Conservation (phyloP, 1,284 basidiomycete species). For the Bjerkandera adusta region DNA sequence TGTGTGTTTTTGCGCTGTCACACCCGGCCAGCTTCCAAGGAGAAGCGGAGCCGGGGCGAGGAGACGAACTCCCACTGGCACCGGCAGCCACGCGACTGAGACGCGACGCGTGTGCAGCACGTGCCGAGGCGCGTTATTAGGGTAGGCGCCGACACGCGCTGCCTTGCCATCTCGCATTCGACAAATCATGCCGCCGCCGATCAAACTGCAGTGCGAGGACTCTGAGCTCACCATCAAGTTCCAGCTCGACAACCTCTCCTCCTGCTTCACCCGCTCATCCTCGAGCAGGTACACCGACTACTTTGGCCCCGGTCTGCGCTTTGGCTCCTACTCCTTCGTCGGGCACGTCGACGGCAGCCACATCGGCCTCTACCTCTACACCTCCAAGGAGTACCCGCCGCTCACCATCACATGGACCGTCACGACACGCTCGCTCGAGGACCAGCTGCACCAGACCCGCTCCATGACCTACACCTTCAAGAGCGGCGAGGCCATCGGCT, state of each 20-base stretch:
- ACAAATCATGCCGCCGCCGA: neutral
- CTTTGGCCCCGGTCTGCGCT: conserved; percentile 12
- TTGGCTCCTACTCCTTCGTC: conserved; percentile 7
- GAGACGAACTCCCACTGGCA: too few species aligned
- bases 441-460: conserved; percentile 2
- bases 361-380: conserved; percentile 11
- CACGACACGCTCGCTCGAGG: neutral
- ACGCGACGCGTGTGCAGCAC: too few species aligned
- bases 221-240: conserved; percentile 9
- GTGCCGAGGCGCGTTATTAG: too few species aligned
- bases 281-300: conserved; percentile 8
- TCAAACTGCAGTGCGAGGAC: conserved; percentile 5
- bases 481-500: conserved; percentile 13
- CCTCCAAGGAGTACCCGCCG: conserved; percentile 7
- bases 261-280: conserved; percentile 8
- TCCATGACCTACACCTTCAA: conserved; percentile 11
- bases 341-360: conserved; percentile 1
- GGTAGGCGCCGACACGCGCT: too few species aligned
- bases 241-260: conserved; percentile 9
- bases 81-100: too few species aligned
- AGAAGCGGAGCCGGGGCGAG: too few species aligned
- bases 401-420: conserved; percentile 7
- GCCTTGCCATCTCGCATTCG: too few species aligned
- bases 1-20: too few species aligned
- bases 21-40: too few species aligned